Evolutionary conservation across 352 stramenopile genomes (phyloP).

Genomic region (Pythium sp.): DNA sequence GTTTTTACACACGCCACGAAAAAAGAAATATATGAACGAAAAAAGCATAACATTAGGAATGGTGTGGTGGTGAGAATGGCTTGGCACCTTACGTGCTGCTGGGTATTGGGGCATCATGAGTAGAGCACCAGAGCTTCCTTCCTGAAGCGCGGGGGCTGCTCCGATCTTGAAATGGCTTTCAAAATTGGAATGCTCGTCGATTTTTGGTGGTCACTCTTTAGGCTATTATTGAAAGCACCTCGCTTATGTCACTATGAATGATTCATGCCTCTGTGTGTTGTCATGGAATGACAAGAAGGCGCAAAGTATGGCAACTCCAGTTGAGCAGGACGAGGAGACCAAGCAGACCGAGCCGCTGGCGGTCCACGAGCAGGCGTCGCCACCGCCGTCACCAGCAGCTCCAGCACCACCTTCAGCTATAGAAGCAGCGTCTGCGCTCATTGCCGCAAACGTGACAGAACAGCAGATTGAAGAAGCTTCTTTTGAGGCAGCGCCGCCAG

Average conservation of each 20-base stretch:
- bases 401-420: neutral
- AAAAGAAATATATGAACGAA: conserved; percentile 1
- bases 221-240: too few species aligned
- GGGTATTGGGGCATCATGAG: too few species aligned
- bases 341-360: conserved; percentile 14
- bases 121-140: too few species aligned
- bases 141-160: too few species aligned
- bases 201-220: too few species aligned
- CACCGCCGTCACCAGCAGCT: neutral
- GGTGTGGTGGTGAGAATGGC: too few species aligned
- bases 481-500: neutral
- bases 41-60: neutral
- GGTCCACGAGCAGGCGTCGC: neutral
- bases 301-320: neutral
- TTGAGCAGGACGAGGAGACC: conserved; percentile 8
- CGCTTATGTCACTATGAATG: too few species aligned
- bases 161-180: too few species aligned
- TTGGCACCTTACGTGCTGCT: too few species aligned
- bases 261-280: too few species aligned
- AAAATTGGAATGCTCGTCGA: too few species aligned
- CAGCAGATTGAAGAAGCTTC: conserved; percentile 12
- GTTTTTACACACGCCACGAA: neutral
- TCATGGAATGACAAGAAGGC: too few species aligned
- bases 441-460: conserved; percentile 12
- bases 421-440: neutral